These are phyloP conservation scores for Lentinula edodes DNA, from an alignment of 768 basidiomycete species.

Conservation along the genomic window DNA sequence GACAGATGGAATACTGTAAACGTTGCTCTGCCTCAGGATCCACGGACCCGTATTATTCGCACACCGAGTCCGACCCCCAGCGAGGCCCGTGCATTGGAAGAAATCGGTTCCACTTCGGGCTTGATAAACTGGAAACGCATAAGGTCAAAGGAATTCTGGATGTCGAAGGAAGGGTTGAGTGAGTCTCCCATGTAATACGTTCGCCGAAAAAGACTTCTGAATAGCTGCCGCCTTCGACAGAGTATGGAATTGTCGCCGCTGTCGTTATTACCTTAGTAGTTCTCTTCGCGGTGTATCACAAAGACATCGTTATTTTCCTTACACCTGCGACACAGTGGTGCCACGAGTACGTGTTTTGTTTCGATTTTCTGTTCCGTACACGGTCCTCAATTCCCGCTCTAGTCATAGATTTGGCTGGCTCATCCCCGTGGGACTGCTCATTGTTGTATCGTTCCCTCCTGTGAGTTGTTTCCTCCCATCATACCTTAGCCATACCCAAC, in stretches of 20 bases:
- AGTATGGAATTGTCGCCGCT: conserved; percentile 20
- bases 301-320: conserved; percentile 45
- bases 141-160: not conserved
- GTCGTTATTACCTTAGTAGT: conserved; percentile 26
- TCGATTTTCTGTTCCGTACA: not conserved
- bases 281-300: conserved; percentile 37
- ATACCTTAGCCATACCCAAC: not conserved
- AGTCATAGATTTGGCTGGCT: conserved; percentile 38
- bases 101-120: not conserved
- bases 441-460: conserved; percentile 44
- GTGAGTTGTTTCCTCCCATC: conserved; percentile 12
- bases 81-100: conserved; percentile 21
- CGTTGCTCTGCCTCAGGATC: not conserved
- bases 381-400: not conserved
- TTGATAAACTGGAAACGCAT: not conserved
- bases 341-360: conserved; percentile 27
- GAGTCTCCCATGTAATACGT: not conserved
- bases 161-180: not conserved
- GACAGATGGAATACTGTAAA: not conserved
- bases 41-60: conserved; percentile 7
- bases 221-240: not conserved
- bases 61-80: conserved; percentile 34
- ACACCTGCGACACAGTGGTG: conserved; percentile 44
- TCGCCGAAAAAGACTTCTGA: not conserved
- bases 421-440: conserved; percentile 53